phyloP scores from a whole-genome alignment of 2,329 filamentous ascomycete species.

The Teratosphaeria pseudoeucalypti region DNA sequence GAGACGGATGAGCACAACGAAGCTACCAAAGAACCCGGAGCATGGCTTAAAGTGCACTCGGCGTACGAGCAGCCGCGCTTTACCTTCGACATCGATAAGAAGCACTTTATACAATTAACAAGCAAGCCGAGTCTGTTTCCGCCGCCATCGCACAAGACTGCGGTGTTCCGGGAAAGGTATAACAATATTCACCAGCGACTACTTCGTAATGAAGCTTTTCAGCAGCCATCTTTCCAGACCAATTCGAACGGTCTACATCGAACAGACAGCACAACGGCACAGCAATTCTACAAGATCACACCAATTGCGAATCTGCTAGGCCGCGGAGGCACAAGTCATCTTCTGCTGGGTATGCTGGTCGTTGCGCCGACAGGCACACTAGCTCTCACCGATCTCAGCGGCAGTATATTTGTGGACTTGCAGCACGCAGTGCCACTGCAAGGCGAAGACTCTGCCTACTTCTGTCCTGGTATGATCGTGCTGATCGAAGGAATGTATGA shows the following conservation, averaged over 20 bases:
- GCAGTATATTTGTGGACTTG: slow-evolving; percentile 76
- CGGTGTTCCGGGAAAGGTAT: slow-evolving; percentile 79
- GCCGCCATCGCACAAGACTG: slow-evolving; percentile 67
- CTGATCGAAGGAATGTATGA: slow-evolving; percentile 94
- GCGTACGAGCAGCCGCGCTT: slow-evolving; percentile 79
- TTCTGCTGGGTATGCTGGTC: slow-evolving; percentile 74
- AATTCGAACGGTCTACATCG: slow-evolving; percentile 37
- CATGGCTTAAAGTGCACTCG: slow-evolving; percentile 73
- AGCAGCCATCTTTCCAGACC: slow-evolving; percentile 65
- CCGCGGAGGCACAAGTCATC: slow-evolving; percentile 71
- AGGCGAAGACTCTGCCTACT: slow-evolving; percentile 66
- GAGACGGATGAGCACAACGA: slow-evolving; percentile 48
- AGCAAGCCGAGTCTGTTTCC: slow-evolving; percentile 48
- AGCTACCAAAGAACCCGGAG: slow-evolving; percentile 55
- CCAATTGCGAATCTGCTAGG: slow-evolving; percentile 68
- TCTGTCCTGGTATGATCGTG: slow-evolving; percentile 90
- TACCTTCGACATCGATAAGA: slow-evolving; percentile 67
- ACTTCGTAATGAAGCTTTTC: slow-evolving; percentile 86
- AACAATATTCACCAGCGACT: slow-evolving; percentile 87
- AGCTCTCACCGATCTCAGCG: slow-evolving; percentile 75
- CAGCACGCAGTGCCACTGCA: slow-evolving; percentile 72
- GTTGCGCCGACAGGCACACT: slow-evolving; percentile 72
- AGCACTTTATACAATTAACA: slow-evolving; percentile 68
- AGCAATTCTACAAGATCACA: slow-evolving; percentile 75
- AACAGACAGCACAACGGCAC: slow-evolving; percentile 46